These are phyloP conservation scores for Boletus smithii DNA, from an alignment of 1,284 basidiomycete species.

Conservation along the genomic window DNA sequence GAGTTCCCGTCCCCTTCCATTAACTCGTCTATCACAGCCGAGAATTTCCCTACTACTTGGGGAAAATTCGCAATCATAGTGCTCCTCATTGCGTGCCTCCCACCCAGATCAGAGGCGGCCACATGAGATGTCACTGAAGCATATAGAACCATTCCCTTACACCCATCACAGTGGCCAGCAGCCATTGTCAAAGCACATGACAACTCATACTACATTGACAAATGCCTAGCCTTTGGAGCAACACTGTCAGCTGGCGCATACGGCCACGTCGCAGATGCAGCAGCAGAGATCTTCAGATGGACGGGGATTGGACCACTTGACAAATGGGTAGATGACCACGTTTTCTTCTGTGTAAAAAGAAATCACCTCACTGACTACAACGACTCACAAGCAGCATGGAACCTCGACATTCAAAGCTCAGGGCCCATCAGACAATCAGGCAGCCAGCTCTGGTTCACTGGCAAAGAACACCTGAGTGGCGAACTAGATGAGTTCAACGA, in stretches of 20 bases:
- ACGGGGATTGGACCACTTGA: background rate
- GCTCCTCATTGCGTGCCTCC: background rate
- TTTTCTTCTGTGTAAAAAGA: too few relatives aligned
- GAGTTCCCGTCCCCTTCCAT: background rate
- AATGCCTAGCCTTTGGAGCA: background rate
- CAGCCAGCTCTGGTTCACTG: background rate
- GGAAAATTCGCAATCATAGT: background rate
- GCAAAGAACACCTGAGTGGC: fast-evolving
- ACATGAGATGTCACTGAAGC: background rate
- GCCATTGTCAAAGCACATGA: background rate
- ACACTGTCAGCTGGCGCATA: background rate
- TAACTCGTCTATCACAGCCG: background rate
- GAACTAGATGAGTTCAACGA: background rate
- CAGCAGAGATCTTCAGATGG: background rate
- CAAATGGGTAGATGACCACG: background rate
- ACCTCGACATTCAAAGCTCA: too few relatives aligned
- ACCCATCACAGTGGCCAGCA: background rate
- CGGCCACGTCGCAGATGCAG: background rate
- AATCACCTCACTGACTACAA: too few relatives aligned
- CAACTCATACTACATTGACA: background rate
- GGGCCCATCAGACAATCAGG: too few relatives aligned
- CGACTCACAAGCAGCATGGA: too few relatives aligned
- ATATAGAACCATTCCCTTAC: background rate
- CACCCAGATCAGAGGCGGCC: background rate
- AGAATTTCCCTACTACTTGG: background rate